phyloP scores from a whole-genome alignment of 2,329 filamentous ascomycete genomes.

The Torrubiella hemipterigena region DNA sequence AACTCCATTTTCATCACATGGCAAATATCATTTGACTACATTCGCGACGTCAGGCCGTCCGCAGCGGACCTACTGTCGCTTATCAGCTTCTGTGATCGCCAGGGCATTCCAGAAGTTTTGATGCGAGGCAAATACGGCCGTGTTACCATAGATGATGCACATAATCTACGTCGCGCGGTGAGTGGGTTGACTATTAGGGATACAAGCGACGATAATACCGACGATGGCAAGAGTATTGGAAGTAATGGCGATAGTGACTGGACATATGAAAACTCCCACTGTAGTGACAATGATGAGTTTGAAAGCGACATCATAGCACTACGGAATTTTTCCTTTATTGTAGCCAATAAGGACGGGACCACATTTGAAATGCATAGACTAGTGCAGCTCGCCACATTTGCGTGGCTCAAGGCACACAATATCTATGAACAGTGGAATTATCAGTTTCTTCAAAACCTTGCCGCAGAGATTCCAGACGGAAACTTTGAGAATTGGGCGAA shows the following conservation, averaged over 20 bases:
- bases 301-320: conserved; percentile 17
- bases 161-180: not conserved
- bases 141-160: not conserved
- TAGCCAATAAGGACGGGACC: conserved; percentile 6
- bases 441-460: too few species aligned
- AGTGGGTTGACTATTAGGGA: not conserved
- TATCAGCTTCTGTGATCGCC: conserved; percentile 3
- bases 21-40: conserved; percentile 20
- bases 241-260: conserved; percentile 4
- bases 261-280: conserved; percentile 3
- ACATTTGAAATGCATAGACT: too few species aligned
- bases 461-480: conserved; percentile 9
- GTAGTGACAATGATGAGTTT: conserved; percentile 4
- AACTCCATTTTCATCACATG: conserved; percentile 16
- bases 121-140: conserved; percentile 5
- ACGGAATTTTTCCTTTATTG: conserved; percentile 18
- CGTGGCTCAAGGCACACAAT: too few species aligned
- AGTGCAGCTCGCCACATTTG: too few species aligned
- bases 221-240: conserved; percentile 5
- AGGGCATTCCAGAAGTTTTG: conserved; percentile 5
- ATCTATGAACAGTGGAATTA: too few species aligned
- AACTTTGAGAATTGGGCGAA: conserved; percentile 11
- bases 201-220: conserved; percentile 2
- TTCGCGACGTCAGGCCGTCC: conserved; percentile 10
- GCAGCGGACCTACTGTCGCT: conserved; percentile 3